Conservation (phyloP, 257 asterid species). For the Hygrophila difformis region DNA sequence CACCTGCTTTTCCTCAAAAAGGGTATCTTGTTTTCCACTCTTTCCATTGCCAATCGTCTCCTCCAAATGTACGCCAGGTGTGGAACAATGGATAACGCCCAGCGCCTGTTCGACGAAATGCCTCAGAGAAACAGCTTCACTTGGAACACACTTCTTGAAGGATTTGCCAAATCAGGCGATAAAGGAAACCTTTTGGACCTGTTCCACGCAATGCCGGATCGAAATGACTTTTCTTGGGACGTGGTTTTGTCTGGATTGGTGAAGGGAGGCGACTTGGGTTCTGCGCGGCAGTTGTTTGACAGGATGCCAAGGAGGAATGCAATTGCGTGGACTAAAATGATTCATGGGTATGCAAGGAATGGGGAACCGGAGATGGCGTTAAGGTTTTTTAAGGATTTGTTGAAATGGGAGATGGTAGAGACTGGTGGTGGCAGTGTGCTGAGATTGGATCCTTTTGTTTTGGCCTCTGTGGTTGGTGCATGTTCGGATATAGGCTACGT, state of each 20-base stretch:
- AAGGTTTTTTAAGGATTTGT: conserved; percentile 39
- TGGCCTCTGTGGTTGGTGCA: conserved; percentile 53
- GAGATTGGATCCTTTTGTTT: conserved; percentile 44
- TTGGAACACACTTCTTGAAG: conserved; percentile 77
- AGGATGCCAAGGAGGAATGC: conserved; percentile 73
- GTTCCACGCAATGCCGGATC: conserved; percentile 48
- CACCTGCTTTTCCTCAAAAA: conserved; percentile 69
- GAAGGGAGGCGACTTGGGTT: conserved; percentile 42
- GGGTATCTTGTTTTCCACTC: conserved; percentile 49
- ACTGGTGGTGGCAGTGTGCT: conserved; percentile 18
- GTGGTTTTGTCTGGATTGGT: conserved; percentile 43
- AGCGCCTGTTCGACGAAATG: conserved; percentile 65
- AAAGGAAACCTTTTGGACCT: conserved; percentile 21
- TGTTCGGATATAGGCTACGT: conserved; percentile 43
- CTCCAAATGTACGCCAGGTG: conserved; percentile 69
- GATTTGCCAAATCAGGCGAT: conserved; percentile 40
- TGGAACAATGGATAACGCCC: conserved; percentile 42
- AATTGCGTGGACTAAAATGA: conserved; percentile 55
- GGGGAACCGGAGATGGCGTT: conserved; percentile 41
- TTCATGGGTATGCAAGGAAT: conserved; percentile 54
- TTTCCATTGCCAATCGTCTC: conserved; percentile 62
- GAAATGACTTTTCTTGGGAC: conserved; percentile 73
- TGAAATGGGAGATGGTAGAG: conserved; percentile 25
- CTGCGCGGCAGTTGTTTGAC: conserved; percentile 29
- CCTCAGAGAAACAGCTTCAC: conserved; percentile 52